Percentiles rank a stretch among this genome's conserved stretches.
phyloP scores from a whole-genome alignment of 495 filamentous ascomycete genomes.

The Talaromyces wortmannii region DNA sequence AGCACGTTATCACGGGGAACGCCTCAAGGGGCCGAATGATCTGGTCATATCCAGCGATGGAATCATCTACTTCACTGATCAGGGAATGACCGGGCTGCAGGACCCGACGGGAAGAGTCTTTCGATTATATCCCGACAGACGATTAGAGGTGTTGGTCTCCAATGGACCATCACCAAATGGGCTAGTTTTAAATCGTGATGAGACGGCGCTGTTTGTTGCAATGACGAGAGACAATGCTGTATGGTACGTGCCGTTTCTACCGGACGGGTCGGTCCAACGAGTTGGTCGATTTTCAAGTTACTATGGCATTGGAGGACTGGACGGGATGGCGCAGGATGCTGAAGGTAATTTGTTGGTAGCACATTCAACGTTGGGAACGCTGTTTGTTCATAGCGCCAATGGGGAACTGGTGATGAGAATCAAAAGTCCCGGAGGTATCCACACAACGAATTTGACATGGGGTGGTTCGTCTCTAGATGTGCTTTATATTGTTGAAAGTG shows the following conservation, averaged over 20 bases:
- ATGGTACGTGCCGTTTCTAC: slow-evolving; percentile 18
- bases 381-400: slow-evolving; percentile 5
- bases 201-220: slow-evolving; percentile 17
- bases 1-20: slow-evolving; percentile 6
- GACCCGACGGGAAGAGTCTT: slow-evolving; percentile 21
- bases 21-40: slow-evolving; percentile 8
- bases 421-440: background rate
- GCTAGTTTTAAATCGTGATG: slow-evolving; percentile 13
- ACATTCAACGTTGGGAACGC: slow-evolving; percentile 5
- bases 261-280: slow-evolving; percentile 11
- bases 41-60: background rate
- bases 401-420: slow-evolving; percentile 2
- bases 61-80: slow-evolving; percentile 6
- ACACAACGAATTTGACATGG: slow-evolving; percentile 4
- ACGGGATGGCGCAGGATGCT: slow-evolving; percentile 5
- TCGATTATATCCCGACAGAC: slow-evolving; percentile 11
- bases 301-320: slow-evolving; percentile 6
- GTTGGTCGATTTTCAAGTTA: slow-evolving; percentile 6
- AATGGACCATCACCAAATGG: slow-evolving; percentile 25
- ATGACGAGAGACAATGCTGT: slow-evolving; percentile 23
- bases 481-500: slow-evolving; percentile 7
- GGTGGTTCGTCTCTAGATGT: background rate
- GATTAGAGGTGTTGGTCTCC: slow-evolving; percentile 14
- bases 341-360: slow-evolving; percentile 5
- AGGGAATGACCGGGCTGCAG: slow-evolving; percentile 11